These are phyloP conservation scores for Verticillium klebahnii DNA, from an alignment of 2,329 filamentous ascomycete genomes.

Conservation along the genomic window DNA sequence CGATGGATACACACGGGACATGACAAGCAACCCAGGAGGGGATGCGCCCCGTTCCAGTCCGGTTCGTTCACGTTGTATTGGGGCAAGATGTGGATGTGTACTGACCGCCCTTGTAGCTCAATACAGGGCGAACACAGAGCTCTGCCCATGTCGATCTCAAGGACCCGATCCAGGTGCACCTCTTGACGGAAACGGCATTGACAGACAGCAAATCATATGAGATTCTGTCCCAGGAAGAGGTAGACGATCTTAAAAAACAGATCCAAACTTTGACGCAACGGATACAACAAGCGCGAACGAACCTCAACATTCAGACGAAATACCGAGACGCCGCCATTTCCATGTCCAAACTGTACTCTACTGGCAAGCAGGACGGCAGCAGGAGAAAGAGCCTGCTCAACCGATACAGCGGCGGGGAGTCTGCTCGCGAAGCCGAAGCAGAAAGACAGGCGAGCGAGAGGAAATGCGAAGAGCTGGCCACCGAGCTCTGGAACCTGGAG, in stretches of 20 bases:
- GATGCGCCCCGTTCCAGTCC: conserved; percentile 52
- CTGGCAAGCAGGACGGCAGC: conserved; percentile 42
- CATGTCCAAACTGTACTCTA: conserved; percentile 73
- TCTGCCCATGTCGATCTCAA: conserved; percentile 57
- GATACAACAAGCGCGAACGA: conserved; percentile 77
- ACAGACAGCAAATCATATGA: conserved; percentile 82
- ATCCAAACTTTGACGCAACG: conserved; percentile 65
- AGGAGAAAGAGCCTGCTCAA: conserved; percentile 42
- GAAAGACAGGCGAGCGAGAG: conserved; percentile 71
- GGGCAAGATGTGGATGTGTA: not conserved
- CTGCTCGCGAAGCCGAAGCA: conserved; percentile 60
- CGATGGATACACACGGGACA: conserved; percentile 55
- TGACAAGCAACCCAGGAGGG: conserved; percentile 47
- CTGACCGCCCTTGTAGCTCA: conserved; percentile 34
- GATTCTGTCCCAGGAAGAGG: conserved; percentile 84
- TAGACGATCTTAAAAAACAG: conserved; percentile 89
- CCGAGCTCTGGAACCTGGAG: conserved; percentile 76
- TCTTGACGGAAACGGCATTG: conserved; percentile 90
- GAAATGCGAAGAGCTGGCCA: conserved; percentile 80
- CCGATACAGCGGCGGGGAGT: conserved; percentile 41
- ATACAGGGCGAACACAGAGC: conserved; percentile 46
- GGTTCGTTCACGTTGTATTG: conserved; percentile 36
- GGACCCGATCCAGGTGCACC: conserved; percentile 78
- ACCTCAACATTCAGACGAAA: conserved; percentile 85
- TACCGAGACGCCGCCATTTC: conserved; percentile 90